These are phyloP conservation scores for Populus simonii DNA, from an alignment of 345 rosid species.

Conservation along the genomic window DNA sequence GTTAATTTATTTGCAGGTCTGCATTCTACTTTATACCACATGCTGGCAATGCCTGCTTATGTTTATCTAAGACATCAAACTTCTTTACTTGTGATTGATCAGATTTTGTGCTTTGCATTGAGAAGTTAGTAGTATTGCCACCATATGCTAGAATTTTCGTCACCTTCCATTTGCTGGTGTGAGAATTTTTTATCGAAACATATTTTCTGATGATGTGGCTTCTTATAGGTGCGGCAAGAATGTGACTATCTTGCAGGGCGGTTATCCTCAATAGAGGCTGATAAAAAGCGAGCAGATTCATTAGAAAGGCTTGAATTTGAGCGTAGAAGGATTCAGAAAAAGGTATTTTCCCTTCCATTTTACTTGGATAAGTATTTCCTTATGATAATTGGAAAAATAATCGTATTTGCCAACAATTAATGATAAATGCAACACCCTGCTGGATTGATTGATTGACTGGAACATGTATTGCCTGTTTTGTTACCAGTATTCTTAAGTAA, in stretches of 20 bases:
- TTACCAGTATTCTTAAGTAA: too few species aligned
- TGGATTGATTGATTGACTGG: neutral
- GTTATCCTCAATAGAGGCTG: slow-evolving; percentile 41
- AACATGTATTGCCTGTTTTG: neutral
- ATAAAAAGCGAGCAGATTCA: slow-evolving; percentile 37
- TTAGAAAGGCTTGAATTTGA: slow-evolving; percentile 52
- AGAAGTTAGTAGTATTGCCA: neutral
- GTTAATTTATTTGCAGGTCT: neutral
- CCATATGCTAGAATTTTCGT: too few species aligned
- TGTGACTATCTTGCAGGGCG: slow-evolving; percentile 71
- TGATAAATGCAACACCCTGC: neutral
- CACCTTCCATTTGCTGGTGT: too few species aligned
- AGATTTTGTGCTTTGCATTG: neutral
- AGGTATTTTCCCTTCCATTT: slow-evolving; percentile 40
- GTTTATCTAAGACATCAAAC: neutral
- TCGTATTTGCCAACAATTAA: neutral
- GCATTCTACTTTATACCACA: neutral
- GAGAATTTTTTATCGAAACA: too few species aligned
- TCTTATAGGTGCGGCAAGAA: slow-evolving; percentile 65
- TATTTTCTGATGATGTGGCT: too few species aligned
- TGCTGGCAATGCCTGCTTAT: neutral
- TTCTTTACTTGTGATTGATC: neutral
- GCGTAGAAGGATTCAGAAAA: slow-evolving; percentile 47
- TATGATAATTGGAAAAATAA: neutral
- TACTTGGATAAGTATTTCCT: neutral